phyloP scores from a whole-genome alignment of 352 stramenopile genomes.

The Phytopythium oedochilum region DNA sequence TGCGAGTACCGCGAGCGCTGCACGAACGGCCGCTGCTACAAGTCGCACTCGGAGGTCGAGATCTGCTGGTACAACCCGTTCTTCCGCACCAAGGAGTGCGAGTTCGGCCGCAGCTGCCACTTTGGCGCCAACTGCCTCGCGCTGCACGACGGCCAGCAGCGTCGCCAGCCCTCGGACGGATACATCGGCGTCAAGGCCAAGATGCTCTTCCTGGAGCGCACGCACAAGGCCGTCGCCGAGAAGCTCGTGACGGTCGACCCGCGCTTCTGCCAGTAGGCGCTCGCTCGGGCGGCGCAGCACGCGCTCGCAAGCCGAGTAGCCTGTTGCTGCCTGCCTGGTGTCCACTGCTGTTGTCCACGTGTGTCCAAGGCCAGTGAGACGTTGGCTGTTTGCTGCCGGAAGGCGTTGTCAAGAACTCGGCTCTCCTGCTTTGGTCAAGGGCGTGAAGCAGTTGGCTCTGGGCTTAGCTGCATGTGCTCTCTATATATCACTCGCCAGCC shows the following conservation, averaged over 20 bases:
- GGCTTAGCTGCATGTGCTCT: too few relatives aligned
- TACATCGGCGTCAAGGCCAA: conserved; percentile 26
- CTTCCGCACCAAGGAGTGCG: conserved; percentile 38
- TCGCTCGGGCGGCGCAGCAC: too few relatives aligned
- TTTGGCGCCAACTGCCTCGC: conserved; percentile 7
- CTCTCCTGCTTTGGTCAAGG: not conserved
- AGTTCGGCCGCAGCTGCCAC: conserved; percentile 21
- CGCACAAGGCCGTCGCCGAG: conserved; percentile 31
- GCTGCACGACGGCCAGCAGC: conserved; percentile 10
- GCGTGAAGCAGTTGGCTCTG: too few relatives aligned
- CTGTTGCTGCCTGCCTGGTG: too few relatives aligned
- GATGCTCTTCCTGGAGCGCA: conserved; percentile 39
- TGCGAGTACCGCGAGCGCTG: conserved; percentile 26
- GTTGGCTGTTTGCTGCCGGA: not conserved
- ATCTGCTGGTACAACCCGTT: conserved; percentile 50
- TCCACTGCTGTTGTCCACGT: too few relatives aligned
- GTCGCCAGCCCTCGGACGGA: conserved; percentile 25
- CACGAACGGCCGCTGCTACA: conserved; percentile 29
- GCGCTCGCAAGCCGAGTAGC: too few relatives aligned
- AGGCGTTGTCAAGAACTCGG: not conserved
- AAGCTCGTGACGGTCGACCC: conserved; percentile 11
- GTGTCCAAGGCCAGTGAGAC: too few relatives aligned
- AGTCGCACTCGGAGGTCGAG: conserved; percentile 40
- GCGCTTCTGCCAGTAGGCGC: not conserved
- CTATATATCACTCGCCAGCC: too few relatives aligned